phyloP scores from a whole-genome alignment of 768 basidiomycete genomes.

The Termitomyces sp. region DNA sequence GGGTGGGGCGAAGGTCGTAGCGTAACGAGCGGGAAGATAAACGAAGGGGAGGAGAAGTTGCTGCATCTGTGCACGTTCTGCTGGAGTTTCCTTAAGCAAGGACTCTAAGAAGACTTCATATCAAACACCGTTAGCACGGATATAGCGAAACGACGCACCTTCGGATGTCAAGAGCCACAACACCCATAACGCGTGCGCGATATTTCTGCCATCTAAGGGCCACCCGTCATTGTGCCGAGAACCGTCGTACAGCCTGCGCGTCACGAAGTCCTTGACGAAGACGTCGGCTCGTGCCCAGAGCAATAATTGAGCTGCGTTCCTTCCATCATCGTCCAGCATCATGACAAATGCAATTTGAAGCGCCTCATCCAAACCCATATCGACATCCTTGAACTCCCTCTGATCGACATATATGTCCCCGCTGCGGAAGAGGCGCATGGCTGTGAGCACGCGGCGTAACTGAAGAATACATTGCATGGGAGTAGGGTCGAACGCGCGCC shows the following conservation, averaged over 20 bases:
- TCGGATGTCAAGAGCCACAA: slow-evolving; percentile 52
- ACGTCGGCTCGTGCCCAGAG: slow-evolving; percentile 41
- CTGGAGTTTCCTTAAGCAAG: slow-evolving; percentile 27
- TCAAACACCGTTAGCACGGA: background rate
- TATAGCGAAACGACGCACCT: slow-evolving; percentile 24
- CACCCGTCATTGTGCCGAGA: slow-evolving; percentile 37
- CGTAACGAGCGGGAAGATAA: slow-evolving; percentile 54
- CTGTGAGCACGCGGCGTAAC: slow-evolving; percentile 31
- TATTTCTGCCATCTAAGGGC: slow-evolving; percentile 48
- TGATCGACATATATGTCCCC: background rate
- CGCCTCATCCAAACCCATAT: slow-evolving; percentile 9
- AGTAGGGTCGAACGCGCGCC: slow-evolving; percentile 46
- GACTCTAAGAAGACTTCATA: slow-evolving; percentile 19
- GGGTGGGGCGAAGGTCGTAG: slow-evolving; percentile 58
- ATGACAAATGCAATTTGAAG: slow-evolving; percentile 13
- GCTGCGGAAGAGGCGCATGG: slow-evolving; percentile 39
- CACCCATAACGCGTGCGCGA: slow-evolving; percentile 52
- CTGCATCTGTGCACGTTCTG: slow-evolving; percentile 30
- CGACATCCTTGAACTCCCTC: background rate
- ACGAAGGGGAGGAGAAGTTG: slow-evolving; percentile 42
- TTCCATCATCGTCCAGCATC: slow-evolving; percentile 59
- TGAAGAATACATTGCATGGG: slow-evolving; percentile 33
- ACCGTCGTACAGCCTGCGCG: slow-evolving; percentile 37
- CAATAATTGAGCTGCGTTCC: slow-evolving; percentile 45
- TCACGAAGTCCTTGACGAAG: slow-evolving; percentile 41